Percentiles rank a stretch among this genome's conserved stretches.
Conservation (phyloP, 1,139 yeast genomes). For the Fermentozyma sake region DNA sequence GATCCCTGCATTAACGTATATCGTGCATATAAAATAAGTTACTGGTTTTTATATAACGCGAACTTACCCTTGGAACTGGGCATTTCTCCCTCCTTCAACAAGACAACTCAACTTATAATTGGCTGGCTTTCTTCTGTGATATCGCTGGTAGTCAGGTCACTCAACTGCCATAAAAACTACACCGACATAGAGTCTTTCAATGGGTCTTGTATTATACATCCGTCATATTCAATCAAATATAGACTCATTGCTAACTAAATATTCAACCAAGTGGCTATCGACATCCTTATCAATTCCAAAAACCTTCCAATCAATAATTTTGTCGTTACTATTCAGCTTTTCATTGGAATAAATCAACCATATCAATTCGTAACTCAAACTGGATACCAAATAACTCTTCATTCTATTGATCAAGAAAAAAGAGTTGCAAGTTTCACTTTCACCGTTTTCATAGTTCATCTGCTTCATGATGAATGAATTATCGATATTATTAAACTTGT, state of each 20-base stretch:
- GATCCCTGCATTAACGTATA: no score
- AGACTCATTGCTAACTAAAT: constrained; percentile 14
- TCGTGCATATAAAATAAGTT: no score
- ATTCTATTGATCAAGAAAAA: constrained; percentile 33
- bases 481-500: constrained; percentile 24
- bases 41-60: no score
- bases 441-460: constrained; percentile 4
- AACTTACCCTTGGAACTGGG: no score
- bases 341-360: constrained; percentile 35
- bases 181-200: no score
- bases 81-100: no score
- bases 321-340: constrained; percentile 5
- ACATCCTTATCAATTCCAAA: constrained; percentile 22
- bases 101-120: no score
- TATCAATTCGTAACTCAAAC: constrained; percentile 38
- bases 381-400: constrained; percentile 36
- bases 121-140: no score
- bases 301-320: constrained; percentile 22
- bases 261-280: constrained; percentile 19
- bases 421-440: constrained; percentile 7
- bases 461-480: constrained; percentile 8
- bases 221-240: constrained; percentile 12
- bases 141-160: no score
- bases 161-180: no score
- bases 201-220: no score